Evolutionary conservation across 2,329 filamentous ascomycete species (phyloP).

Genomic region (Botrytis aclada): DNA sequence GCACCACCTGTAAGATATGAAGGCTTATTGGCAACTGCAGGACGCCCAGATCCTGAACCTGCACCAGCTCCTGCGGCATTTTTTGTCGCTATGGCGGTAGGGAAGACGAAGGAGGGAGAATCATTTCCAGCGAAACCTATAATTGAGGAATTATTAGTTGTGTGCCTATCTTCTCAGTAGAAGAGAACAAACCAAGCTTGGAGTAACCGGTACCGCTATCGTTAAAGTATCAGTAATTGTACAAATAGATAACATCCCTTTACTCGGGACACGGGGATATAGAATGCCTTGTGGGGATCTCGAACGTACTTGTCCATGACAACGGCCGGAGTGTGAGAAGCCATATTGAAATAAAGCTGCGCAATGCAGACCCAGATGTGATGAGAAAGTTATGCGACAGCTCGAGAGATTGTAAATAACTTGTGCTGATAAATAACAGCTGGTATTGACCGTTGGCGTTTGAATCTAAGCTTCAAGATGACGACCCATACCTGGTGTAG

Average conservation of each 20-base stretch:
- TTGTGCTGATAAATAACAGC: conserved; percentile 12
- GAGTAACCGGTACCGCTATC: conserved; percentile 97
- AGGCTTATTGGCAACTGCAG: conserved; percentile 89
- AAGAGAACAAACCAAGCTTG: conserved; percentile 76
- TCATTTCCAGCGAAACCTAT: conserved; percentile 98
- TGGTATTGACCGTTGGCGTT: conserved; percentile 15
- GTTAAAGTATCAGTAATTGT: conserved; percentile 32
- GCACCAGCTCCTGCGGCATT: conserved; percentile 66
- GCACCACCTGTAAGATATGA: conserved; percentile 91
- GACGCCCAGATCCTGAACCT: conserved; percentile 81
- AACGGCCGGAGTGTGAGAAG: conserved; percentile 99
- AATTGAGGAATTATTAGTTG: conserved; percentile 16
- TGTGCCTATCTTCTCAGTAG: not conserved
- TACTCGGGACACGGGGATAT: conserved; percentile 11
- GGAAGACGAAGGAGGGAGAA: conserved; percentile 98
- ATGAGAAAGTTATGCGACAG: conserved; percentile 35
- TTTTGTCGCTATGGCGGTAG: conserved; percentile 97
- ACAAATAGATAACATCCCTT: not conserved
- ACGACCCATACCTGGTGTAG: conserved; percentile 23
- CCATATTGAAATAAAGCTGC: conserved; percentile 60
- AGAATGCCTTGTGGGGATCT: conserved; percentile 32
- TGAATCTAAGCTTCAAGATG: conserved; percentile 24
- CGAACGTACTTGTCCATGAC: conserved; percentile 99
- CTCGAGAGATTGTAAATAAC: conserved; percentile 18
- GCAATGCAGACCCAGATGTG: conserved; percentile 31